A percentile compares a stretch with the other conserved stretches of the same genome.
phyloP scores from a whole-genome alignment of 2,329 filamentous ascomycete genomes.

The Botryotinia narcissicola region DNA sequence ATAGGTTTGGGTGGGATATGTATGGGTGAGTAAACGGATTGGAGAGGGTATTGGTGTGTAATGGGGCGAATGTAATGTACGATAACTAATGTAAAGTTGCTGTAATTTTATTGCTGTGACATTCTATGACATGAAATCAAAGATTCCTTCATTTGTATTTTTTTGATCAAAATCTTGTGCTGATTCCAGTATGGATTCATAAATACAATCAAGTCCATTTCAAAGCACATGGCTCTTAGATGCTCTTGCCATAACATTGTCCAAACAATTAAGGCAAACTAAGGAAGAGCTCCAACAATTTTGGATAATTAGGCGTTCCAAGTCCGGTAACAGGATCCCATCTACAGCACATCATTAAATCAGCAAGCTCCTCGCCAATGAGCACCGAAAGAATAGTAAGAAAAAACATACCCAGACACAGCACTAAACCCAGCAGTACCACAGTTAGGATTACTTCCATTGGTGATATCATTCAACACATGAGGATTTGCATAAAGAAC shows the following conservation, averaged over 20 bases:
- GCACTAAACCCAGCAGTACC: conserved; percentile 38
- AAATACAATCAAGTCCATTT: too few species aligned
- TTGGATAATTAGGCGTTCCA: conserved; percentile 36
- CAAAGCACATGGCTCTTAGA: background rate
- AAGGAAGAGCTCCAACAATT: conserved; percentile 29
- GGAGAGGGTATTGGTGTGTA: background rate
- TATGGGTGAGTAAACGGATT: background rate
- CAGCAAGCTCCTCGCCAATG: background rate
- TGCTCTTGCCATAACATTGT: background rate
- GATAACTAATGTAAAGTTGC: background rate
- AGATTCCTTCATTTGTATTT: background rate
- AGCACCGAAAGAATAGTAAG: too few species aligned
- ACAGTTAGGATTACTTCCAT: conserved; percentile 38
- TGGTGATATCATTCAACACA: conserved; percentile 39
- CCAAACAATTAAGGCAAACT: conserved; percentile 22
- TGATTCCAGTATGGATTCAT: background rate
- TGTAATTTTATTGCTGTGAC: background rate
- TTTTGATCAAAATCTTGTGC: too few species aligned
- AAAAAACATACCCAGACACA: conserved; percentile 28
- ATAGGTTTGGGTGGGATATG: conserved; percentile 21
- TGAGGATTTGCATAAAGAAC: conserved; percentile 32
- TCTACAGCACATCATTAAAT: background rate
- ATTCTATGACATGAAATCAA: background rate
- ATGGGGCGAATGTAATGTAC: background rate
- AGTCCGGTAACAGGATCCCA: conserved; percentile 40